Evolutionary conservation across 805 yeast genomes (phyloP).

Genomic region (Suhomyces kilbournensis): DNA sequence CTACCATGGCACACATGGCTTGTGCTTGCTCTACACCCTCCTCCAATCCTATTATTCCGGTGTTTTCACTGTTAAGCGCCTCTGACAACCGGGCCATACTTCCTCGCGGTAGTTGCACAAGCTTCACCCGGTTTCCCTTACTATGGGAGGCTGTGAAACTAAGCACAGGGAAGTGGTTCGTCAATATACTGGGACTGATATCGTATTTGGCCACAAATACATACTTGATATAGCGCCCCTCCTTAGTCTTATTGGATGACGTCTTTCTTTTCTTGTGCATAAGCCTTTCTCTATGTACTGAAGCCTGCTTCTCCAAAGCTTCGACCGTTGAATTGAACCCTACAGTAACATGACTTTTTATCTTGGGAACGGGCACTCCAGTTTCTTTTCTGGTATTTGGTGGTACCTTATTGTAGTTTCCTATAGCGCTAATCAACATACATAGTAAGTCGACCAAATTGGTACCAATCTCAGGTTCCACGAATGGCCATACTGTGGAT

Average conservation of each 20-base stretch:
- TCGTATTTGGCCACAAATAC: slow-evolving; percentile 65
- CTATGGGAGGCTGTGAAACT: slow-evolving; percentile 43
- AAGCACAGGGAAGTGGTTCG: slow-evolving; percentile 58
- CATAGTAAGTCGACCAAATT: slow-evolving; percentile 37
- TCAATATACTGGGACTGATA: slow-evolving; percentile 46
- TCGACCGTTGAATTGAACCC: slow-evolving; percentile 60
- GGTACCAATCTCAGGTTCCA: slow-evolving; percentile 35
- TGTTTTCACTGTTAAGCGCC: slow-evolving; percentile 24
- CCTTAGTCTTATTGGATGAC: not conserved
- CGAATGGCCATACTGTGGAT: slow-evolving; percentile 39
- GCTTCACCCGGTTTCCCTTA: slow-evolving; percentile 38
- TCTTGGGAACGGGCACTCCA: slow-evolving; percentile 21
- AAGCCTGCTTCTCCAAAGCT: slow-evolving; percentile 45
- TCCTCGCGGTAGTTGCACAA: slow-evolving; percentile 59
- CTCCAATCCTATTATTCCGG: slow-evolving; percentile 34
- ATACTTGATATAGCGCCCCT: slow-evolving; percentile 23
- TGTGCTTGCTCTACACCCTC: slow-evolving; percentile 25
- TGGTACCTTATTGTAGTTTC: slow-evolving; percentile 19
- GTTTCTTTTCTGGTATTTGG: slow-evolving; percentile 1
- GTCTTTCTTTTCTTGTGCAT: slow-evolving; percentile 2
- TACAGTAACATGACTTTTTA: slow-evolving; percentile 23
- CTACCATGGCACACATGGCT: slow-evolving; percentile 26
- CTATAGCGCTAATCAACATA: slow-evolving; percentile 30
- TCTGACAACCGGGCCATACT: slow-evolving; percentile 28
- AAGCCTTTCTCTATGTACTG: slow-evolving; percentile 13